Base-by-base conservation (phyloP, 2,329 filamentous ascomycete species). In the Penicillium sp. region DNA sequence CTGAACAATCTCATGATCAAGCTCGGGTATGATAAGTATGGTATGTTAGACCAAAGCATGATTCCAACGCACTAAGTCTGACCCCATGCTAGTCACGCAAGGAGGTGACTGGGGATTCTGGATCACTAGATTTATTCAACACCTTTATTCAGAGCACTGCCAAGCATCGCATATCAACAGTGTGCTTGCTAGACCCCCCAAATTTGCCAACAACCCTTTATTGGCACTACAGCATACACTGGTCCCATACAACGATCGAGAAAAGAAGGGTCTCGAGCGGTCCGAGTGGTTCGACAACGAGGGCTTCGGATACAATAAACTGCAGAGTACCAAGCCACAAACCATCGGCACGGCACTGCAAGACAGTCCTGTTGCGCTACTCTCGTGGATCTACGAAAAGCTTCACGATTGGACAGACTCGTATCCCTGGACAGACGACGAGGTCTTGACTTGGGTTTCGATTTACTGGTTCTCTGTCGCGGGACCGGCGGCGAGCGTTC, bases 331-430 rank as follows among this genome's bases (percentile, higher is more conserved):
- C 0, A 87, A 87, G 56, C 90, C 90, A 0, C 85, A 90, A 47
- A 93, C 90, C 0, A 69, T 92, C 0, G 86, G 86, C 0, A 89
- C 88, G 64, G 84, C 79, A 0, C 77, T 93, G 3, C 79, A 83
- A 1, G 89, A 92, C 67, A 86, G 82, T 3, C 90, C 90, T 0
- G 83, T 90, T 0, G 88, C 83, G 0, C 74, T 91, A 4, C 76
- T 93, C 0, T 83, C 88, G 0, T 94, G 90, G 90, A 86, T 93
- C 38, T 89, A 89, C 60, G 90, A 93, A 73, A 93, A 94, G 67
- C 75, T 94, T 21, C 84, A 88, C 59, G 87, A 90, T 65, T 93
- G 90, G 90, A 86, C 86, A 0, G 89, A 93, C 64, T 66, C 65
- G 1, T 91, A 91, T 65, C 76, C 83, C 0, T 92, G 89, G 89